A percentile compares a stretch with the other conserved stretches of the same genome.
These are phyloP conservation scores for Lathyrus tuberosus DNA, from an alignment of 306 rosid species.

Conservation along the genomic window DNA sequence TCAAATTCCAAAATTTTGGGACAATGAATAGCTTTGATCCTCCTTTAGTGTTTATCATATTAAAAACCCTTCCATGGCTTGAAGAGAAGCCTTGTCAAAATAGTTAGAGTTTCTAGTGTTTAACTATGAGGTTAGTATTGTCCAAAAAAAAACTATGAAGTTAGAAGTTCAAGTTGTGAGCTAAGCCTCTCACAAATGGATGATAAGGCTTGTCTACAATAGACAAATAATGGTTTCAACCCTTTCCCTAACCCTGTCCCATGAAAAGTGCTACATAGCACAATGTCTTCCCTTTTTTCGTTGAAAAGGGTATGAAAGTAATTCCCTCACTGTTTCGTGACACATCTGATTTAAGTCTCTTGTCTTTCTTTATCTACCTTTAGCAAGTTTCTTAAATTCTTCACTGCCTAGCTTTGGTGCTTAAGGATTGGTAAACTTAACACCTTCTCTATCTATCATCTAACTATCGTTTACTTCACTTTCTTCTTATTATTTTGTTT, in stretches of 20 bases:
- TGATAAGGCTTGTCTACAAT: not conserved
- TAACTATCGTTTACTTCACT: not conserved
- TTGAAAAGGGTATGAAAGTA: not conserved
- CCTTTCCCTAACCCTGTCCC: not conserved
- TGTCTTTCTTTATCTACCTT: not conserved
- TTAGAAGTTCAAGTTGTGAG: not conserved
- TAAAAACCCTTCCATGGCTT: not conserved
- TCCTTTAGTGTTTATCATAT: not conserved
- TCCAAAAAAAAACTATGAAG: not conserved
- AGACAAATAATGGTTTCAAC: not conserved
- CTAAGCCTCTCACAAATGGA: not conserved
- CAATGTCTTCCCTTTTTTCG: not conserved
- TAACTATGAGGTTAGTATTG: too few relatives aligned
- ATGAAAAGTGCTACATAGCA: not conserved
- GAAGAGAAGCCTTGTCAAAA: not conserved
- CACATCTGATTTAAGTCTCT: not conserved
- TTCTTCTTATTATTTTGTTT: not conserved
- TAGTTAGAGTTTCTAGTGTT: not conserved
- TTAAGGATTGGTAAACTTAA: not conserved
- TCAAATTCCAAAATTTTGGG: not conserved
- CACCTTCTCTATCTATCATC: not conserved
- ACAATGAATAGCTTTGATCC: not conserved
- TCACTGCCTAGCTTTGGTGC: slow-evolving; percentile 2
- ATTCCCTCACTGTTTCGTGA: not conserved
- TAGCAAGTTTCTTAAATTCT: not conserved